Evolutionary conservation across 352 stramenopile genomes (phyloP), one percentile per base, ranked within the genome.

Genomic region (Blastocystis sp.): DNA sequence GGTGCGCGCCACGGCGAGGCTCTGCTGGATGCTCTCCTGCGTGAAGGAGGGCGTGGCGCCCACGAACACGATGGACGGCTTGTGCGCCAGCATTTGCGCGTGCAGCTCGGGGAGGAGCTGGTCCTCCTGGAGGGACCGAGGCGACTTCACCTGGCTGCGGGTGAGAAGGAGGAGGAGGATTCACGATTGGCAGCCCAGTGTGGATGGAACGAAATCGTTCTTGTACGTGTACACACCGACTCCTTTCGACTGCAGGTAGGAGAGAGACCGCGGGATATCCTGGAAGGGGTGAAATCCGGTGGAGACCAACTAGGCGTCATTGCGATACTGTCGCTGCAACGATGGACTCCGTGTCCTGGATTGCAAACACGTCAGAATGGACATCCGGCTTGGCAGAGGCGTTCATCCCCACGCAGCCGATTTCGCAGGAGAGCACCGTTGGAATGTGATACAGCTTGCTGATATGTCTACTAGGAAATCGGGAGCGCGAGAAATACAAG

Each of bases 231-330:
- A 42, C 9, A 84, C 54, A 11, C 34, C 21, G 4, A 84, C 34
- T 40, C 69, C 42, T 1, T 69, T 70, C 6, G 57, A 34, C 21
- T 52, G 17, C 24, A 69, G 42, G 28, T 48, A 84, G 48, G 65
- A 28, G 3, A 84, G 38, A 21, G 45, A 68, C 1, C 66, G 65
- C 10, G 68, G 52, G 38, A 84, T 84, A n/a, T 84, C 21, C 54
- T 84, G 74, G 40, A 69, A 68, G 54, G 74, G 74, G 48, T 84
- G 74, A 19, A 84, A 84, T 2, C 74, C 74, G 17, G 66, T 34
- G 10, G 74, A 69, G 3, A 84, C 40, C 9, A 84, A n/a, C 74
- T 84, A 69, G 9, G 21, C 28, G 40, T 57, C n/a, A 84, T 4
- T n/a, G 6, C 48, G 48, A 14, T 0, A 57, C 6, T 57, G 0